Evolutionary conservation across 441 rosid genomes (phyloP).

Genomic region (Arabidopsis hybrid): DNA sequence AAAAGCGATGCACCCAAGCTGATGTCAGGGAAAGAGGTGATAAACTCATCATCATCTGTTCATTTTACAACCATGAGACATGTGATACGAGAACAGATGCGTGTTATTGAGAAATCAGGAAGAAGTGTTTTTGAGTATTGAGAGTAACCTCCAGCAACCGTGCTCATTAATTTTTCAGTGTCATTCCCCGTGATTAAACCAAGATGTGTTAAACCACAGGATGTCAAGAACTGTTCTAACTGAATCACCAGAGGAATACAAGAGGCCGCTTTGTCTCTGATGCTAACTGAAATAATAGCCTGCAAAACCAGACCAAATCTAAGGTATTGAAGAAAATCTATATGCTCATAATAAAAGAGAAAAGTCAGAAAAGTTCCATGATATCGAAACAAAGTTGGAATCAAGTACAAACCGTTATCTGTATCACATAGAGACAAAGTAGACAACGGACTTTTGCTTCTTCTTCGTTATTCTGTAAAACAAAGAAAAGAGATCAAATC

Average conservation of each 20-base stretch:
- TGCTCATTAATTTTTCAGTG: slow-evolving; percentile 50
- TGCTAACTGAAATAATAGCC: no score
- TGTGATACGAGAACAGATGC: slow-evolving; percentile 17
- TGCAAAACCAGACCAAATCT: slow-evolving; percentile 31
- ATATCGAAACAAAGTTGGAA: slow-evolving; percentile 27
- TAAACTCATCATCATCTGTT: slow-evolving; percentile 64
- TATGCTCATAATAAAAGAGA: slow-evolving; percentile 8
- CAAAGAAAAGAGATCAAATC: slow-evolving; percentile 27
- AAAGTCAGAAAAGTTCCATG: neutral
- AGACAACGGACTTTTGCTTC: slow-evolving; percentile 65
- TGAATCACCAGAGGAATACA: slow-evolving; percentile 52
- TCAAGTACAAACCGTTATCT: slow-evolving; percentile 66
- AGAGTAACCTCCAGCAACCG: slow-evolving; percentile 57
- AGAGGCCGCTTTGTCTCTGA: slow-evolving; percentile 47
- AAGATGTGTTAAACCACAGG: slow-evolving; percentile 66
- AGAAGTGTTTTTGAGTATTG: slow-evolving; percentile 21
- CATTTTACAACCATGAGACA: slow-evolving; percentile 29
- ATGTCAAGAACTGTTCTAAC: slow-evolving; percentile 58
- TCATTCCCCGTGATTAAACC: slow-evolving; percentile 76
- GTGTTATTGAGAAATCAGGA: slow-evolving; percentile 27
- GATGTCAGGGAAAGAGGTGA: slow-evolving; percentile 54
- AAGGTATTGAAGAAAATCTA: neutral
- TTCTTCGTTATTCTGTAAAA: slow-evolving; percentile 60
- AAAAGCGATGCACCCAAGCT: slow-evolving; percentile 81
- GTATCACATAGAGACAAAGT: slow-evolving; percentile 76